Evolutionary conservation across 257 asterid species (phyloP), one percentile per base, ranked within the genome.

Genomic region (Solanum microdontum): DNA sequence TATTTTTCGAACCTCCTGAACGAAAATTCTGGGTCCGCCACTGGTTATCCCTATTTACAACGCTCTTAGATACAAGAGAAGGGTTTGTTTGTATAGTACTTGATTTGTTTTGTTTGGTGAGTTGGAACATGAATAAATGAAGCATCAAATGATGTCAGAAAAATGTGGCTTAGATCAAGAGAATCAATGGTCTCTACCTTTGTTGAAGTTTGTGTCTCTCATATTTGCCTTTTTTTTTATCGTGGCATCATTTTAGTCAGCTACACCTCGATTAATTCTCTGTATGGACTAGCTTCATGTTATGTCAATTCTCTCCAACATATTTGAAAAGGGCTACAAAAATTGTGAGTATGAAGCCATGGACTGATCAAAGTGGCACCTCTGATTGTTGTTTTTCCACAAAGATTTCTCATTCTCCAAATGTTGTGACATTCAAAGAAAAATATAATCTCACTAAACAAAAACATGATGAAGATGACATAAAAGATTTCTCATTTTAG

Each of bases 381-480:
- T 23, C 64, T 90, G 5, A 91, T 76, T 1, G 48, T 93, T 11
- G 89, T 92, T 45, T 86, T 82, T 21, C 88, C 91, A 0, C 32
- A 15, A 92, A 87, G 30, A 90, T 90, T n/a, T 93, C 93, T 60
- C 94, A 87, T 73, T 89, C 83, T 69, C 94, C 93, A 0, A 89
- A 88, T n/a, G 94, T 90, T 1, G 94, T 91, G 89, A 92, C 94
- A 3, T 92, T 93, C 8, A 90, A 48, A 36, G 96, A 93, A 89
- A 12, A 68, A 11, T 93, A 90, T 19, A 21, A 21, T 19, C n/a
- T 82, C 40, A 88, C 92, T 1, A 90, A 86, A 87, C 92, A 91
- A 6, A 26, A 43, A 39, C 45, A 79, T 10, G 91, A 79, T 10
- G 88, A 72, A 13, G 80, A 77, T 66, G 87, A 79, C 3, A 21